Evolutionary conservation across 1,284 basidiomycete species (phyloP), one percentile per base, ranked within the genome.

Genomic region (Rhodofomes roseus): DNA sequence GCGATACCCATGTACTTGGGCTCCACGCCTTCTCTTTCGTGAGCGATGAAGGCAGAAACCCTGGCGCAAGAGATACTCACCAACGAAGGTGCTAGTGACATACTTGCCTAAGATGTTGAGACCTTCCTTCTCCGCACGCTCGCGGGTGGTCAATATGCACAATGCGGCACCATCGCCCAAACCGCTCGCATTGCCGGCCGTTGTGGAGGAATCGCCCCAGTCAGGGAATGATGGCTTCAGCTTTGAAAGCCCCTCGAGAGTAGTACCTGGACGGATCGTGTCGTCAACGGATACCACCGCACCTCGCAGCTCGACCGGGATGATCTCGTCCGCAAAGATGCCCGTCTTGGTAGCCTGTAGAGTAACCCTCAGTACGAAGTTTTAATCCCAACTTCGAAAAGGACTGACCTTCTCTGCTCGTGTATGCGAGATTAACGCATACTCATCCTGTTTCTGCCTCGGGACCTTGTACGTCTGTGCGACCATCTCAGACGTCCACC

Each of bases 161-260:
- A 96, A 77, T 8, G 94, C 96, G 34, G 95, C 96, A 57, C 96
- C 96, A 73, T 99, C 96, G 11, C 95, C 95, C 34, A 98, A 85
- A 59, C 96, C 95, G 63, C 93, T 96, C 0, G 96, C 93, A 73
- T 98, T 98, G 22, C 91, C 92, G 52, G 94, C 86, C 68, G 94
- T 96, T 0, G 92, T 93, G 3, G 85, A 81, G 5, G 80, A 75
- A 36, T 84, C 78, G 16, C 89, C 90, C 89, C 92, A 95, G 57
- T 92, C 78, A 8, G 89, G 86, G 70, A 93, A 93, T 3, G 81
- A 90, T 5, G 92, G 80, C 65, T 89, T 90, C 55, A 94, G 77
- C 56, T 79, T 79, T 9, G 81, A 74, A 12, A 95, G 81, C 1
- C 82, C 82, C 63, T 92, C 87, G 29, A 76, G 66, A 1, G 87